Evolutionary conservation across 1,139 yeast species (phyloP).

Genomic region (Tardiomyces blankii): DNA sequence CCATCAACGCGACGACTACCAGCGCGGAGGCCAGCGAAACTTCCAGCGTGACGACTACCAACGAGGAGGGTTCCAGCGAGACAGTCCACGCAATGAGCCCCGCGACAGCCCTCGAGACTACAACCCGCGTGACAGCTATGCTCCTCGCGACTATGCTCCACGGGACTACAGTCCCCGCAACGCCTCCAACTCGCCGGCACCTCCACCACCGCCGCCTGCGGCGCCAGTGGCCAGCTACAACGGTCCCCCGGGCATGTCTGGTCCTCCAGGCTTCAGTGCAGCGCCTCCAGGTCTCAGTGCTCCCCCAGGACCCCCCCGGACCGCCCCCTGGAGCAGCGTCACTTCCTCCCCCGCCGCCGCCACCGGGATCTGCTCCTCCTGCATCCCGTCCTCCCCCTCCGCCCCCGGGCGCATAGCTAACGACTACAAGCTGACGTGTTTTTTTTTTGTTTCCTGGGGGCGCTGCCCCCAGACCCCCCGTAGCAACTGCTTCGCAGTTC

Average conservation of each 20-base stretch:
- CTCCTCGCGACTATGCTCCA: slow-evolving; percentile 6
- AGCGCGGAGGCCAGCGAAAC: neutral
- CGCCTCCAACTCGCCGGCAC: neutral
- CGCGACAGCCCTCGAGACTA: neutral
- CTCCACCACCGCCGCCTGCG: neutral
- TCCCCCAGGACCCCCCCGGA: neutral
- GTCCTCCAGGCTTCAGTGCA: slow-evolving; percentile 13
- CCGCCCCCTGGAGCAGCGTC: slow-evolving; percentile 14
- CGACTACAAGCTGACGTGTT: no score
- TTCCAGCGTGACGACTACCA: slow-evolving; percentile 7
- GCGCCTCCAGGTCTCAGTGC: slow-evolving; percentile 1
- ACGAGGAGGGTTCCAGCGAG: slow-evolving; percentile 4
- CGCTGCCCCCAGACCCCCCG: no score
- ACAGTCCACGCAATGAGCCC: slow-evolving; percentile 1
- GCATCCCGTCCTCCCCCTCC: slow-evolving; percentile 6
- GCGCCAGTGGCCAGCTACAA: no score
- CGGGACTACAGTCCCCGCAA: slow-evolving; percentile 8
- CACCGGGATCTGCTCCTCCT: slow-evolving; percentile 9
- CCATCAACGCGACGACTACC: neutral
- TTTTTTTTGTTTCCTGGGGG: no score
- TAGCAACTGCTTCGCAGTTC: no score
- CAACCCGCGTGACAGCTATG: slow-evolving; percentile 5
- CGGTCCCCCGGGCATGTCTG: slow-evolving; percentile 6
- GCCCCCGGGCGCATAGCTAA: slow-evolving; percentile 5
- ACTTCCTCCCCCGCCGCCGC: slow-evolving; percentile 14